Conservation (phyloP, 352 stramenopile species). For the Pythium rishiriense region DNA sequence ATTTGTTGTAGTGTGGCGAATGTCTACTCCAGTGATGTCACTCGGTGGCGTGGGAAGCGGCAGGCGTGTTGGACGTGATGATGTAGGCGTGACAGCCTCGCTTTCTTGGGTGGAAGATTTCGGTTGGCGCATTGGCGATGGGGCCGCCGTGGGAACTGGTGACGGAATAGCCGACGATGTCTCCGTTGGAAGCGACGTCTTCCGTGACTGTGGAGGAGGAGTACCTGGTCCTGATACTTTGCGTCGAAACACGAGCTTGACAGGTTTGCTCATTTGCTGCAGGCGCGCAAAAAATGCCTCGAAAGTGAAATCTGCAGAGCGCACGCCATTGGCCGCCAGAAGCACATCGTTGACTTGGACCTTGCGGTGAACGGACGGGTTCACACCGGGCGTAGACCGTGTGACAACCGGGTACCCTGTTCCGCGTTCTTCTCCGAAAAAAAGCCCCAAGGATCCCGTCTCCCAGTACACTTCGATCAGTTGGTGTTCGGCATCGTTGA, state of each 20-base stretch:
- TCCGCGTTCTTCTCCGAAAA: slow-evolving; percentile 75
- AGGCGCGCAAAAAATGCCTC: slow-evolving; percentile 79
- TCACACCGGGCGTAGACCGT: slow-evolving; percentile 62
- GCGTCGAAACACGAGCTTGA: slow-evolving; percentile 68
- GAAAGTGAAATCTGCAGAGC: slow-evolving; percentile 72
- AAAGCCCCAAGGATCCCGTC: slow-evolving; percentile 75
- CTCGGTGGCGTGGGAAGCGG: not conserved
- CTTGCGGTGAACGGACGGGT: slow-evolving; percentile 64
- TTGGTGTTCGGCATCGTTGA: slow-evolving; percentile 26
- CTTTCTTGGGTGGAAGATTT: not conserved
- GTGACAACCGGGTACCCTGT: slow-evolving; percentile 81
- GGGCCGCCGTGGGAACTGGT: not conserved
- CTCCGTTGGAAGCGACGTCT: slow-evolving; percentile 19
- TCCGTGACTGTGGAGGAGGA: slow-evolving; percentile 15
- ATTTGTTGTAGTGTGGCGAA: slow-evolving; percentile 1
- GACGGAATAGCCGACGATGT: not conserved
- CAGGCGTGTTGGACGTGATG: slow-evolving; percentile 6
- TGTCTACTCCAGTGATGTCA: not conserved
- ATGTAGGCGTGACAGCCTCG: not conserved
- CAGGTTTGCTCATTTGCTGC: slow-evolving; percentile 86
- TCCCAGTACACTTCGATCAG: slow-evolving; percentile 84
- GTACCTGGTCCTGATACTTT: slow-evolving; percentile 19
- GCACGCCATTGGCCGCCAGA: slow-evolving; percentile 72
- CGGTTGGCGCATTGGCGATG: not conserved
- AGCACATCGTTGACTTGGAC: slow-evolving; percentile 80